Conservation (phyloP, 108 stramenopile species). For the Cyclostephanos tholiformis region DNA sequence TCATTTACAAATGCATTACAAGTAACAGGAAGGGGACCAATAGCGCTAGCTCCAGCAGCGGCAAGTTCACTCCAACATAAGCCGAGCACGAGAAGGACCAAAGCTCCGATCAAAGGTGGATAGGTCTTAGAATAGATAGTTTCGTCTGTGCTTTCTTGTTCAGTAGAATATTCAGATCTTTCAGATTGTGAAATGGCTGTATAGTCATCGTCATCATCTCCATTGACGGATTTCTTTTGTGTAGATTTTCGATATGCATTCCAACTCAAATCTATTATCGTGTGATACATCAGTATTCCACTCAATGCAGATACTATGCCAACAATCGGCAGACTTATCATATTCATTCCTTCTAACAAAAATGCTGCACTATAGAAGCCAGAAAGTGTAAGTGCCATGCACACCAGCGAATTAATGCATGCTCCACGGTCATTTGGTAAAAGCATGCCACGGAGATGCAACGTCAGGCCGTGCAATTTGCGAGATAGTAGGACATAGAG, state of each 20-base stretch:
- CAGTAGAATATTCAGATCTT: conserved; percentile 4
- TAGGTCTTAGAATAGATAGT: conserved; percentile 26
- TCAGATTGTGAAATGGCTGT: conserved; percentile 25
- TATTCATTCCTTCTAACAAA: conserved; percentile 42
- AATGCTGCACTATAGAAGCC: conserved; percentile 56
- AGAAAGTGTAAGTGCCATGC: conserved; percentile 41
- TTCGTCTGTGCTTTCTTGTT: conserved; percentile 16
- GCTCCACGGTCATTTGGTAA: conserved; percentile 65
- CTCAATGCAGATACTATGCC: conserved; percentile 51
- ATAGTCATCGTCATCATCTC: conserved; percentile 19
- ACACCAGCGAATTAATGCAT: conserved; percentile 57
- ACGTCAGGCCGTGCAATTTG: conserved; percentile 67
- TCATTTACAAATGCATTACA: conserved; percentile 68
- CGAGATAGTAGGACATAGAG: conserved; percentile 66
- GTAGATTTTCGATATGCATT: conserved; percentile 25
- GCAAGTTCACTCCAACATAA: conserved; percentile 69
- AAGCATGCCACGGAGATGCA: conserved; percentile 70
- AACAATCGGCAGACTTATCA: conserved; percentile 44
- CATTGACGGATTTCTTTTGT: conserved; percentile 16
- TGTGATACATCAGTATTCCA: conserved; percentile 60
- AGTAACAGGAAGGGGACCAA: conserved; percentile 56
- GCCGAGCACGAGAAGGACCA: conserved; percentile 56
- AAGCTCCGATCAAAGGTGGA: conserved; percentile 47
- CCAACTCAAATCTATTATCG: conserved; percentile 60
- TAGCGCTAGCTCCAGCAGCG: conserved; percentile 55